Evolutionary conservation across 1,284 basidiomycete genomes (phyloP).

Genomic region (Moesziomyces parantarcticus): DNA sequence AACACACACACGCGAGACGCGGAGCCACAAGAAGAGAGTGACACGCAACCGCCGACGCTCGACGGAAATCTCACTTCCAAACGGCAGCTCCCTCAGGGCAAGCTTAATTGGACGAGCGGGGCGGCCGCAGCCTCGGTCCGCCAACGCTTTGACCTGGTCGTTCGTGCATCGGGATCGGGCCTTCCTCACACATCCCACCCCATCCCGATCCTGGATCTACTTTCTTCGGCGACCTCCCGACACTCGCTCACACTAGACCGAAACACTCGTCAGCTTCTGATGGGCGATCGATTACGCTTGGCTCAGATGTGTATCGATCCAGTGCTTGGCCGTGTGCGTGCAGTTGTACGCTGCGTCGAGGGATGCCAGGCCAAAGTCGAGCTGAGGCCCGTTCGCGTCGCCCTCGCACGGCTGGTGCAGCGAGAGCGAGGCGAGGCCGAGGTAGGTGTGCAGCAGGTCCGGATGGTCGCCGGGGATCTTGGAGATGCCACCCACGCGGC

Average conservation of each 20-base stretch:
- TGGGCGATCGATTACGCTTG: neutral
- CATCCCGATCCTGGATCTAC: neutral
- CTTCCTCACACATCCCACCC: no score
- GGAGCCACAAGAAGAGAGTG: neutral
- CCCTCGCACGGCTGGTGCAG: constrained; percentile 36
- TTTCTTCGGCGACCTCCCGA: neutral
- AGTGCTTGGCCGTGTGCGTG: constrained; percentile 11
- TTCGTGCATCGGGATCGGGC: no score
- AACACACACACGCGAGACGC: no score
- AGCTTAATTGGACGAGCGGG: no score
- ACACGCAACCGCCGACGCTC: neutral
- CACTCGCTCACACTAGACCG: neutral
- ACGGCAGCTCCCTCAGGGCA: no score
- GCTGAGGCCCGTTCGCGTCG: neutral
- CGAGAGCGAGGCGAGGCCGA: constrained; percentile 55
- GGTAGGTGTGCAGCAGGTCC: constrained; percentile 64
- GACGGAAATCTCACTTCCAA: neutral
- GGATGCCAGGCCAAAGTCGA: constrained; percentile 20
- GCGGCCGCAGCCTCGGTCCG: no score
- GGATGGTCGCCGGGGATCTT: constrained; percentile 60
- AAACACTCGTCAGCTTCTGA: neutral
- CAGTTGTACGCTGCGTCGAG: constrained; percentile 32
- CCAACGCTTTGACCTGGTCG: no score
- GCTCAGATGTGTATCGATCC: constrained; percentile 16
- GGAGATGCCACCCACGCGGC: constrained; percentile 57